phyloP scores from a whole-genome alignment of 176 grass and related monocot genomes.

The Oryza officinalis region DNA sequence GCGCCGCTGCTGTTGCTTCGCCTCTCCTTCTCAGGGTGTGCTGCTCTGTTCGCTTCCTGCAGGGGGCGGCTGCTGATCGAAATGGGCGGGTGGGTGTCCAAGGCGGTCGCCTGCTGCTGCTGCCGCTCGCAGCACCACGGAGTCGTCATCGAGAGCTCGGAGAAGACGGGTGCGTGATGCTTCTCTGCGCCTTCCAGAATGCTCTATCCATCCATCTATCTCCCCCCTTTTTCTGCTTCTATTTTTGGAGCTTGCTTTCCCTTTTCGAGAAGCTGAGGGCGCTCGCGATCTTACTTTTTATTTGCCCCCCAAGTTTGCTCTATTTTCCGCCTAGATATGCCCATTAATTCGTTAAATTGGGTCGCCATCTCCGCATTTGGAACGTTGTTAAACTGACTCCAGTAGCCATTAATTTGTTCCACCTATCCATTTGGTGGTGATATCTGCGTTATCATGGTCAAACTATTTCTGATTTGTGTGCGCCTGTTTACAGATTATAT shows the following conservation, averaged over 20 bases:
- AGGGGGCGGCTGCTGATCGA: constrained; percentile 40
- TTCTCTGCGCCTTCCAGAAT: neutral
- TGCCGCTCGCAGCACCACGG: constrained; percentile 60
- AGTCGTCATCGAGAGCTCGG: constrained; percentile 42
- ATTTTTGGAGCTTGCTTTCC: neutral
- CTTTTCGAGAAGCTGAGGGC: neutral
- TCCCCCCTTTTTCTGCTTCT: neutral
- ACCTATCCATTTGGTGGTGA: neutral
- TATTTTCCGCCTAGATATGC: neutral
- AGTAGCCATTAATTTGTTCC: neutral
- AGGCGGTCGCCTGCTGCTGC: constrained; percentile 63
- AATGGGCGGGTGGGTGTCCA: constrained; percentile 81
- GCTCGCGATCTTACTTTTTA: neutral
- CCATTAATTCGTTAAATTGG: neutral
- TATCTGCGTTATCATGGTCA: neutral
- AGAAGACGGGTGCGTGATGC: constrained; percentile 51
- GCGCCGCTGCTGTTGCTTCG: neutral
- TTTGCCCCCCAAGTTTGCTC: neutral
- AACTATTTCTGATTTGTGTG: neutral
- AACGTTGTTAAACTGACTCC: neutral
- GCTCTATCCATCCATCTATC: neutral
- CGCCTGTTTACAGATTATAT: neutral
- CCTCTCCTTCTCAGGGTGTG: neutral
- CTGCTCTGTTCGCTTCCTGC: constrained; percentile 16
- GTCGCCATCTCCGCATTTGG: constrained; percentile 23